Evolutionary conservation across 1,139 yeast genomes (phyloP), one percentile per base, ranked within the genome.

Genomic region (Saccharomycopsis hybrid): DNA sequence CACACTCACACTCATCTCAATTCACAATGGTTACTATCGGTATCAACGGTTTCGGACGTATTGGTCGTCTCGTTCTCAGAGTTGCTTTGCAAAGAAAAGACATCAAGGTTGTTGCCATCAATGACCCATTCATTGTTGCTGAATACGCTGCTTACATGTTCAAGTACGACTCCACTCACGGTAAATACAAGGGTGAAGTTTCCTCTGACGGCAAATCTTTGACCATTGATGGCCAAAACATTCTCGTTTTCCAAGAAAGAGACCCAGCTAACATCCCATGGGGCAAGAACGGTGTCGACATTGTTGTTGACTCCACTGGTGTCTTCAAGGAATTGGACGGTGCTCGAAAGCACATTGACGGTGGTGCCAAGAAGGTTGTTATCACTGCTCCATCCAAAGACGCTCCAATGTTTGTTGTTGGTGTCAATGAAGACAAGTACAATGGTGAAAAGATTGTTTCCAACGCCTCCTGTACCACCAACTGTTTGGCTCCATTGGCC

Each of bases 381-480:
- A 85, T 85, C 71, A 85, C 94, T 60, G 94, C 94, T 66, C 94
- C 94, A 62, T 85, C 94, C 55, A 72, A 81, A 58, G 92, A 85
- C 63, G 94, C 94, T 62, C 94, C 94, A 69, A 85, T 85, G 94
- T 85, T 82, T 67, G 94, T 85, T 62, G 77, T 78, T 60, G 94
- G 94, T 74, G 94, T 85, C 68, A 85, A 85, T 71, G 79, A 76
- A 61, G 82, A 80, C 60, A 73, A 78, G 65, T 85, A 85, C 80
- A 78, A 80, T 62, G 66, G 83, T 57, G 86, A 82, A 71, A 72
- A 72, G 66, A 85, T 85, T 62, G 75, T 85, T 61, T 85, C 94
- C 62, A 85, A 85, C 71, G 94, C 94, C 63, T 85, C 94, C 55
- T 85, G 94, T 79, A 85, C 94, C 73, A 85, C 94, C 69, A 85